Percentiles rank a stretch among this genome's conserved stretches.
Conservation (phyloP, 2,329 filamentous ascomycete species). For the Pyricularia sp. region DNA sequence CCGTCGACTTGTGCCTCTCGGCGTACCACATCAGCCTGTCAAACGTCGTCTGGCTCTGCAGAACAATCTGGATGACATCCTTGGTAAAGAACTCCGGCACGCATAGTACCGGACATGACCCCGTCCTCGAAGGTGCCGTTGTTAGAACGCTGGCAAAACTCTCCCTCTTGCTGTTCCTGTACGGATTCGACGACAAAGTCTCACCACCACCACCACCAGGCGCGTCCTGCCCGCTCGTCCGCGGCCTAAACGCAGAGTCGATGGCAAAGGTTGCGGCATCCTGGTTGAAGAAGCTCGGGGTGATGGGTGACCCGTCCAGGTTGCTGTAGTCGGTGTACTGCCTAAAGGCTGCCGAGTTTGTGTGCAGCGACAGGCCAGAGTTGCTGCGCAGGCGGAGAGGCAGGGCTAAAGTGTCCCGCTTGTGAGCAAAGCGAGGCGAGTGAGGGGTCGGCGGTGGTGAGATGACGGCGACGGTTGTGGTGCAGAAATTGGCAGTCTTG, state of each 20-base stretch:
- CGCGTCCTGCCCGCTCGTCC: neutral
- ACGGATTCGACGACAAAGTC: neutral
- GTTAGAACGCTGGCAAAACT: neutral
- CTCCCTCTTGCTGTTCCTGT: neutral
- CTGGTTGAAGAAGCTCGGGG: conserved; percentile 10
- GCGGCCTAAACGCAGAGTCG: neutral
- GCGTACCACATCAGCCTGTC: conserved; percentile 39
- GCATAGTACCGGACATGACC: conserved; percentile 10
- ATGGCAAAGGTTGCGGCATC: neutral
- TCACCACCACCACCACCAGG: neutral
- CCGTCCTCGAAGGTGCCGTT: neutral
- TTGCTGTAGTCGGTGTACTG: conserved; percentile 35
- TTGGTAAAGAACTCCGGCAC: conserved; percentile 38
- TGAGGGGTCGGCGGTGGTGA: conserved; percentile 17
- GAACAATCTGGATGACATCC: conserved; percentile 39
- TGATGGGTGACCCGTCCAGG: conserved; percentile 25
- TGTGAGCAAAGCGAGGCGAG: conserved; percentile 7
- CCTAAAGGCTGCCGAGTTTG: conserved; percentile 31
- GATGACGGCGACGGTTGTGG: conserved; percentile 8
- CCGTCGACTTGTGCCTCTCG: conserved; percentile 31
- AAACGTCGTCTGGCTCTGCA: conserved; percentile 36
- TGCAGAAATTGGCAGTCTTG: neutral
- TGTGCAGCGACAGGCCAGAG: conserved; percentile 34
- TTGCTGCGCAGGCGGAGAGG: conserved; percentile 30
- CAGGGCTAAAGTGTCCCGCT: conserved; percentile 12